phyloP scores from a whole-genome alignment of 2,329 filamentous ascomycete species.

The Akanthomyces uredinophilus region DNA sequence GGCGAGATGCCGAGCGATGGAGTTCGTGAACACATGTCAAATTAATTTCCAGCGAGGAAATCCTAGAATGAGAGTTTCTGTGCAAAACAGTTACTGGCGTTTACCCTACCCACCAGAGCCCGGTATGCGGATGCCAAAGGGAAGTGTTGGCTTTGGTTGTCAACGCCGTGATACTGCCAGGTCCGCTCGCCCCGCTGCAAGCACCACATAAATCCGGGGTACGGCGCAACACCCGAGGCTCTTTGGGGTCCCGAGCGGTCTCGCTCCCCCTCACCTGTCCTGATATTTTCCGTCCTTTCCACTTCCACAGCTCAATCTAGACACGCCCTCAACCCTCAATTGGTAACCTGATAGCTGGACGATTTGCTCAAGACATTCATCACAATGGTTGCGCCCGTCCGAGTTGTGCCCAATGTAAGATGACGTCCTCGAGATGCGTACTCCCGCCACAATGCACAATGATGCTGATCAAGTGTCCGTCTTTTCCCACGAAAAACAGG shows the following conservation, averaged over 20 bases:
- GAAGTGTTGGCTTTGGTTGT: neutral
- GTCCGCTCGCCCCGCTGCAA: neutral
- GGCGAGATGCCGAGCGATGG: neutral
- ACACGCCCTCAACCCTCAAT: neutral
- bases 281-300: neutral
- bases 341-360: neutral
- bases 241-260: neutral
- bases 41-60: too few relatives aligned
- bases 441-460: neutral
- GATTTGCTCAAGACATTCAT: neutral
- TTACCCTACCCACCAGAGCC: neutral
- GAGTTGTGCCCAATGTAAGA: slow-evolving; percentile 32
- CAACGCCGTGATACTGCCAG: neutral
- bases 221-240: slow-evolving; percentile 14
- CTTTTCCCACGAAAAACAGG: slow-evolving; percentile 36
- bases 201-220: slow-evolving; percentile 12
- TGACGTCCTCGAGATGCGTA: neutral
- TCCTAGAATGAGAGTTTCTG: neutral
- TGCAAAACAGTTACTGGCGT: neutral
- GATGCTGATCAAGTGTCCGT: neutral
- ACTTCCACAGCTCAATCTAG: neutral
- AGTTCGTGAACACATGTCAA: neutral
- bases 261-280: neutral
- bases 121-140: neutral
- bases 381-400: slow-evolving; percentile 21